These are phyloP conservation scores for Colletotrichum echinochloae DNA, from an alignment of 2,329 filamentous ascomycete genomes.

Conservation along the genomic window DNA sequence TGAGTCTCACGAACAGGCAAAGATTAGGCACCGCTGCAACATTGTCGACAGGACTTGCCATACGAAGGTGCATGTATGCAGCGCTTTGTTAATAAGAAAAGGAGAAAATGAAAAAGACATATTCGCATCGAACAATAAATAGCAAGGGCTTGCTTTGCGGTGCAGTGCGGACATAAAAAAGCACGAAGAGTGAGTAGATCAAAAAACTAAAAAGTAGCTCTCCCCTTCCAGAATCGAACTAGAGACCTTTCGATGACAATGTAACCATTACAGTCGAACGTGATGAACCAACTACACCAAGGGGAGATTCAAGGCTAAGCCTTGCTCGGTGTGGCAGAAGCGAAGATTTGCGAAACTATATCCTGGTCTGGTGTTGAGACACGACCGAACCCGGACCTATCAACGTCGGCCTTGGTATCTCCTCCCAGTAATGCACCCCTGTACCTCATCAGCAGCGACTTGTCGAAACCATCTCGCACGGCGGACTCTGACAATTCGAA, in stretches of 20 bases:
- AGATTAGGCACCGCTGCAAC: not conserved
- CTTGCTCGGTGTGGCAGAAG: slow-evolving; percentile 11
- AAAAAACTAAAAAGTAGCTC: not conserved
- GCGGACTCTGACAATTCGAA: not conserved
- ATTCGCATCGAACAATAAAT: too few relatives aligned
- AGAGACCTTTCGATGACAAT: slow-evolving; percentile 38
- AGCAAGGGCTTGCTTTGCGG: not conserved
- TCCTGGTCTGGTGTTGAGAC: too few relatives aligned
- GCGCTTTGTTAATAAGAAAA: not conserved
- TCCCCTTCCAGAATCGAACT: slow-evolving; percentile 35
- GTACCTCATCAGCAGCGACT: too few relatives aligned
- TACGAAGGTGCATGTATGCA: too few relatives aligned
- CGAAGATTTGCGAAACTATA: not conserved
- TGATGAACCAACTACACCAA: slow-evolving; percentile 41
- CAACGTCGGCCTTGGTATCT: too few relatives aligned
- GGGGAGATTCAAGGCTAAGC: slow-evolving; percentile 23
- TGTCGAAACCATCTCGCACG: not conserved
- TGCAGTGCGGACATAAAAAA: not conserved
- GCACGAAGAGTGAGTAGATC: too few relatives aligned
- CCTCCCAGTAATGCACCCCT: too few relatives aligned
- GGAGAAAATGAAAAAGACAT: too few relatives aligned
- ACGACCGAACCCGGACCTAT: too few relatives aligned
- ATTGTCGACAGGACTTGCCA: not conserved
- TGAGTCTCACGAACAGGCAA: too few relatives aligned
- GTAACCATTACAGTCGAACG: slow-evolving; percentile 39